Conservation (phyloP, 208 protist species). For the Leishmania tropica region DNA sequence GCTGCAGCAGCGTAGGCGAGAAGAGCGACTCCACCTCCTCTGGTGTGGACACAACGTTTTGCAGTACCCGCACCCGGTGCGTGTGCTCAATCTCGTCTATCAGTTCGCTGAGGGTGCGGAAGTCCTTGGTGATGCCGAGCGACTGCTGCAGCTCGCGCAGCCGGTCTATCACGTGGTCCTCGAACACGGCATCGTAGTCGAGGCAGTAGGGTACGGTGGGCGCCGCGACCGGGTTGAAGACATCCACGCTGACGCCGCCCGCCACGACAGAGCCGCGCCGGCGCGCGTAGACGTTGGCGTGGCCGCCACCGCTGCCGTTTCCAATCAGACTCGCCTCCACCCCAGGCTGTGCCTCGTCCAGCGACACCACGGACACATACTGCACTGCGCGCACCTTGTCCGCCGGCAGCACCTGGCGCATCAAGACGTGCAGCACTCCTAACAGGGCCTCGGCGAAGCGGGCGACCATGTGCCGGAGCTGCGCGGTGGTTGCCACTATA, state of each 20-base stretch:
- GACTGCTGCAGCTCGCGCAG: constrained; percentile 59
- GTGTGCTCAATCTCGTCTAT: constrained; percentile 62
- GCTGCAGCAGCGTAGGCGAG: constrained; percentile 80
- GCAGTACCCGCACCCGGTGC: constrained; percentile 63
- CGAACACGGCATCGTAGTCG: constrained; percentile 75
- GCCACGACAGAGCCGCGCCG: not conserved
- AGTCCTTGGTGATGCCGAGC: constrained; percentile 63
- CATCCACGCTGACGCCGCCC: constrained; percentile 24
- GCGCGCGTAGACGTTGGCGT: not conserved
- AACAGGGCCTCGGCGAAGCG: constrained; percentile 82
- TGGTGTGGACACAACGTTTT: constrained; percentile 68
- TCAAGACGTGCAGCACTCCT: constrained; percentile 74
- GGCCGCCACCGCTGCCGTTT: not conserved
- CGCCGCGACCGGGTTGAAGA: constrained; percentile 12
- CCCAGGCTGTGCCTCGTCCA: constrained; percentile 49
- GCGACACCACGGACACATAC: constrained; percentile 75
- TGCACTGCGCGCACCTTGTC: constrained; percentile 67
- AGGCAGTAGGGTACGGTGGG: constrained; percentile 71
- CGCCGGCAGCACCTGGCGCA: constrained; percentile 62
- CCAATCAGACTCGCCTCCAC: not conserved
- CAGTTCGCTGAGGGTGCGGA: constrained; percentile 79
- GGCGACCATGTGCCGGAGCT: constrained; percentile 43
- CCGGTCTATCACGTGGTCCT: constrained; percentile 72
- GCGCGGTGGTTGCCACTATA: constrained; percentile 60
- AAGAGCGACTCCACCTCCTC: constrained; percentile 80